Evolutionary conservation across 2,329 filamentous ascomycete genomes (phyloP).

Genomic region (Rutstroemia sp.): DNA sequence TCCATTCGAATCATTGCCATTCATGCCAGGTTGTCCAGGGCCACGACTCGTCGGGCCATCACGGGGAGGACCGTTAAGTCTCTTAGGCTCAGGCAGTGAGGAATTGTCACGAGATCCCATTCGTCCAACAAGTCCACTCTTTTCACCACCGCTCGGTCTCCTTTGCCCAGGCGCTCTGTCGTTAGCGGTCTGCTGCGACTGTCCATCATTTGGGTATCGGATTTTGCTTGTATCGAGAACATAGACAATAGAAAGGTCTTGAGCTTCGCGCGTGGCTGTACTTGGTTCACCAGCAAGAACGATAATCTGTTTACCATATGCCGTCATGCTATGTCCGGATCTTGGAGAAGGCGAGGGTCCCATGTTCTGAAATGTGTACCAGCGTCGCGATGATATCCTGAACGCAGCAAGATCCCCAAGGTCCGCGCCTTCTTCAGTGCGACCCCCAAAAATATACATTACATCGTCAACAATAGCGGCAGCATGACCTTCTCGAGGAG

Average conservation of each 20-base stretch:
- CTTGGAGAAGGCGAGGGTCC: conserved; percentile 87
- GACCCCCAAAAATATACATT: conserved; percentile 98
- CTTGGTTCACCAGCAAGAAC: conserved; percentile 93
- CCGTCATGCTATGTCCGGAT: conserved; percentile 96
- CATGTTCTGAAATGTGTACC: conserved; percentile 99
- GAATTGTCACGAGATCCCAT: conserved; percentile 26
- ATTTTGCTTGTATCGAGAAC: conserved; percentile 94
- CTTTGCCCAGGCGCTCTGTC: conserved; percentile 32
- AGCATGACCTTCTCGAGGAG: conserved; percentile 88
- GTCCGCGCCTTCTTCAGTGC: conserved; percentile 87
- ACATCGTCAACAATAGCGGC: conserved; percentile 91
- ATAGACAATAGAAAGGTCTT: conserved; percentile 83
- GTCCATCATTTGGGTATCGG: conserved; percentile 76
- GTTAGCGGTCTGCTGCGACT: conserved; percentile 31
- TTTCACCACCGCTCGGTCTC: conserved; percentile 38
- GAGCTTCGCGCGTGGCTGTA: conserved; percentile 70
- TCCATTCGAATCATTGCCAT: conserved; percentile 31
- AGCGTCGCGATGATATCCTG: conserved; percentile 72
- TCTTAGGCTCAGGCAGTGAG: conserved; percentile 37
- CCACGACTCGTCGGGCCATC: conserved; percentile 37
- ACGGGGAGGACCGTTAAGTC: conserved; percentile 35
- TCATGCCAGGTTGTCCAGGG: conserved; percentile 29
- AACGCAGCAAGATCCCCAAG: conserved; percentile 88
- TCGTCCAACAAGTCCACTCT: conserved; percentile 20
- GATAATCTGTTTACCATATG: conserved; percentile 85